These are phyloP conservation scores for Collybiopsis luxurians DNA, from an alignment of 768 basidiomycete species.

Conservation along the genomic window DNA sequence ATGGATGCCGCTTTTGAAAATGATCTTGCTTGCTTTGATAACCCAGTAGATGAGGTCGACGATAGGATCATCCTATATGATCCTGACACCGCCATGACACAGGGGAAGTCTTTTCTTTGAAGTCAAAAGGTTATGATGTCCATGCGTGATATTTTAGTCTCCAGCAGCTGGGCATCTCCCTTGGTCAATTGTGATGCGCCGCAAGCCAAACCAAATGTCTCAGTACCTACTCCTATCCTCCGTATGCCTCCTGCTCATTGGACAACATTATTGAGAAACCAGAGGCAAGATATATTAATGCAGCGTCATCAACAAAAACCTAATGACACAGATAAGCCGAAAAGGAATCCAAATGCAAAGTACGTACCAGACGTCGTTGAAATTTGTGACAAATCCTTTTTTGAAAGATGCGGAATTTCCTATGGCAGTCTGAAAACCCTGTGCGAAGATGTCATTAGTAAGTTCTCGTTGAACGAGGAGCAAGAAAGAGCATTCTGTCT, in stretches of 20 bases:
- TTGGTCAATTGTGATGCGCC: too few species aligned
- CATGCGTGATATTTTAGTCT: not conserved
- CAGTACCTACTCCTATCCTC: too few species aligned
- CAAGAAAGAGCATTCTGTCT: constrained; percentile 29
- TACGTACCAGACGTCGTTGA: constrained; percentile 13
- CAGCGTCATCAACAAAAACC: too few species aligned
- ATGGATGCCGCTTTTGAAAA: not conserved
- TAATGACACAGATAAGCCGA: not conserved
- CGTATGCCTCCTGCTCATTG: too few species aligned
- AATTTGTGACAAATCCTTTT: constrained; percentile 21
- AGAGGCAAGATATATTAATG: too few species aligned
- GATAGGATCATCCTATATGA: not conserved
- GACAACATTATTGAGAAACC: too few species aligned
- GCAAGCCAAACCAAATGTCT: too few species aligned
- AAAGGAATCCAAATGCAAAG: not conserved
- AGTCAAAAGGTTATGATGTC: not conserved
- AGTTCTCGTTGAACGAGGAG: constrained; percentile 23
- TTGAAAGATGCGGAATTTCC: constrained; percentile 6
- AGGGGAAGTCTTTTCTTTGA: not conserved
- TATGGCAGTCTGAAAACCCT: not conserved
- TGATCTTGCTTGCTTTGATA: too few species aligned
- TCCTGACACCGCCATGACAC: not conserved
- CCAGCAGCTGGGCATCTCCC: not conserved
- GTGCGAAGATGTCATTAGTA: constrained; percentile 5
- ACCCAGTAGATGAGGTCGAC: constrained; percentile 1